Base-by-base conservation (phyloP, 306 rosid species). In the Amphicarpaea edgeworthii region DNA sequence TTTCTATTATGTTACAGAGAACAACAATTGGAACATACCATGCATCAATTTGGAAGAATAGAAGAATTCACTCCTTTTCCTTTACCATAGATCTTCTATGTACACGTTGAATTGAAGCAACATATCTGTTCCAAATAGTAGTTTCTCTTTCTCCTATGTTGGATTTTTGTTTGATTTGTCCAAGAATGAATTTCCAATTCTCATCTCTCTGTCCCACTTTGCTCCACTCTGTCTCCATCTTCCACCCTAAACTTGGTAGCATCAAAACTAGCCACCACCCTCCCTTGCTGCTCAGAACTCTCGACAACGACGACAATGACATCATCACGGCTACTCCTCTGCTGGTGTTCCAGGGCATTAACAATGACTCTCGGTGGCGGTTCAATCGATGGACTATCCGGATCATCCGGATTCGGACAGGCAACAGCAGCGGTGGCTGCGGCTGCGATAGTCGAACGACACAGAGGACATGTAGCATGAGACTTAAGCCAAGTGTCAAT, bases 401-500 rank as follows among this genome's bases (percentile, higher is more conserved):
- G 9, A 34, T 34, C 7, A 34, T 34, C 7, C 0, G 40, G 40
- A 34, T 34, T 7, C 1, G 40, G 75, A 61, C 26, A 11, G n/a
- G n/a, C n/a, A n/a, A n/a, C n/a, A n/a, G n/a, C n/a, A 40, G 64
- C 16, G n/a, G 83, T 24, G 30, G 87, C 81, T n/a, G n/a, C n/a
- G n/a, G n/a, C n/a, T n/a, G n/a, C n/a, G n/a, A n/a, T n/a, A 12
- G 68, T 80, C 50, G 93, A 81, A 19, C 98, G 91, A 63, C 96
- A 93, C 7, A 93, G 75, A 7, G 98, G 97, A 49, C 98, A 93
- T 20, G 84, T 87, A 0, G 97, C 85, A 66, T 87, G 80, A 8
- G 97, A 89, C 71, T 82, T 85, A 34, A 93, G 79, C 98, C 98
- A 93, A 4, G 88, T 45, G 37, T 93, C 98, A 57, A 93, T 93